Base-by-base conservation (phyloP, 2,329 filamentous ascomycete genomes). In the Penicillium expansum region DNA sequence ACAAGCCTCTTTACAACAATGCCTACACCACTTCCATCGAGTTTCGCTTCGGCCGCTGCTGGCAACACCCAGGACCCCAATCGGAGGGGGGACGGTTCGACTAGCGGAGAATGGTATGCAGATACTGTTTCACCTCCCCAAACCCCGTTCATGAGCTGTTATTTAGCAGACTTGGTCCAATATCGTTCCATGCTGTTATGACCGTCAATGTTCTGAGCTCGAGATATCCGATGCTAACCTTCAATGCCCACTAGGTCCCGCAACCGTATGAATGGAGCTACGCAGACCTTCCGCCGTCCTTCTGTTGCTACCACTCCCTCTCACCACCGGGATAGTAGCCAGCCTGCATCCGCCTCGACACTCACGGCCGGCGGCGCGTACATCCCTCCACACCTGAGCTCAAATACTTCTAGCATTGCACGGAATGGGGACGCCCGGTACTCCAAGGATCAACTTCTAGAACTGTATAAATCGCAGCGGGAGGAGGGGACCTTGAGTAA, bases 21-120 rank as follows among this genome's bases (percentile, higher is more conserved):
- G 88, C 84, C 88, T 79, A 85, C 86, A 74, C 87, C 89, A 79
- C 83, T 91, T 75, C 86, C 88, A 69, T 91, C 89, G 68, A 92
- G 88, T 82, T 92, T 92, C 78, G 89, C 89, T 74, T 91, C 89
- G 72, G 89, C 89, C 69, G 89, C 89, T 67, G 89, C 89, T 73
- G 89, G 89, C 75, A 88, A 90, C 75, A 86, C 82, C 68, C 78
- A 75, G 80, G 73, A 86, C 74, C 77, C 84, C 83, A 74, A 82
- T 81, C 78, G 77, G 76, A 77, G 84, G 81, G 72, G 77, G 74
- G 74, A 85, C 82, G 77, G 79, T 43, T 55, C 45, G 74, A 69
- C 78, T 64, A 83, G 83, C 74, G 86, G 85, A 78, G 89, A 91
- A 76, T 91, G 88, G 89, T 91, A 82, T 76, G 87, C 58, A 55